Percentiles rank a stretch among this genome's conserved stretches.
Evolutionary conservation across 306 rosid species (phyloP).

Genomic region (Cyamopsis tetragonoloba): DNA sequence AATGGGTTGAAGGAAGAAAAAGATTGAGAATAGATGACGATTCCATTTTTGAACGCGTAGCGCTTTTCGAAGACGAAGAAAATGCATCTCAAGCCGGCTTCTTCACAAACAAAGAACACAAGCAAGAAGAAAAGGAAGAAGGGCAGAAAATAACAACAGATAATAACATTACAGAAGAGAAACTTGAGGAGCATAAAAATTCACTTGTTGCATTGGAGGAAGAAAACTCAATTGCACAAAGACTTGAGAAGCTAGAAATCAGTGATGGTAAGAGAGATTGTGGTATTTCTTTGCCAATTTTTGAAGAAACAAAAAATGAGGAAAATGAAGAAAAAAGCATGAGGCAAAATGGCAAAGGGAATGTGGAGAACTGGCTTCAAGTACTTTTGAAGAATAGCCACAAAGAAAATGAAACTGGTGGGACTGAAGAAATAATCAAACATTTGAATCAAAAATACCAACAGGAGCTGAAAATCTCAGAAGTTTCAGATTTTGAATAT

Average conservation of each 20-base stretch:
- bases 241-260: slow-evolving; percentile 48
- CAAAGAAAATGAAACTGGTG: slow-evolving; percentile 33
- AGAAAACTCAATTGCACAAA: slow-evolving; percentile 43
- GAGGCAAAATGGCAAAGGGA: slow-evolving; percentile 80
- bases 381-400: slow-evolving; percentile 65
- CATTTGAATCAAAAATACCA: slow-evolving; percentile 48
- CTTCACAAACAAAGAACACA: slow-evolving; percentile 41
- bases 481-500: slow-evolving; percentile 32
- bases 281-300: slow-evolving; percentile 31
- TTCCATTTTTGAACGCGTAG: slow-evolving; percentile 54
- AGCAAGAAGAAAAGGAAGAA: slow-evolving; percentile 34
- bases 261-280: slow-evolving; percentile 40
- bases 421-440: slow-evolving; percentile 38
- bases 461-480: slow-evolving; percentile 43
- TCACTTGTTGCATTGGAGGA: slow-evolving; percentile 51
- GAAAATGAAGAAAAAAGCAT: slow-evolving; percentile 87
- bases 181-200: no score
- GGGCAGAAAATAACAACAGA: slow-evolving; percentile 30
- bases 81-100: slow-evolving; percentile 52
- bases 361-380: slow-evolving; percentile 95
- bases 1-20: slow-evolving; percentile 77
- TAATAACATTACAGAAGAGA: slow-evolving; percentile 22
- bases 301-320: slow-evolving; percentile 45
- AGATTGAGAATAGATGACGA: slow-evolving; percentile 76
- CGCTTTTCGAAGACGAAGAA: slow-evolving; percentile 85